Evolutionary conservation across 257 asterid species (phyloP).

Genomic region (Solanum medicagineum): DNA sequence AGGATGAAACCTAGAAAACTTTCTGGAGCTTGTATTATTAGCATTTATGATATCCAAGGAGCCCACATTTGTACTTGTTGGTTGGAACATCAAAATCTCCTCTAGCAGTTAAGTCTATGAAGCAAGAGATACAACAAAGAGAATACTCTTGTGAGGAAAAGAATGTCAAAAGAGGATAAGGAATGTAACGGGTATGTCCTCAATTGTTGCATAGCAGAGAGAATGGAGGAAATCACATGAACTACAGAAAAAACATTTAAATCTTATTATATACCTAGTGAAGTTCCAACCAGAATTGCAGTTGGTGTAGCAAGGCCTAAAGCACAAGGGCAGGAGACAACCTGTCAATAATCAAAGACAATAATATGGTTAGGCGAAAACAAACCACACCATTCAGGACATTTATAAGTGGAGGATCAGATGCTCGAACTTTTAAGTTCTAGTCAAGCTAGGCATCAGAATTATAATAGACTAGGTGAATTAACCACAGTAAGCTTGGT

Average conservation of each 20-base stretch:
- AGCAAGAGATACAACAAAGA: not conserved
- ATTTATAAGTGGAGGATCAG: not conserved
- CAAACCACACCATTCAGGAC: not conserved
- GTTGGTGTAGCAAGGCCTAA: conserved; percentile 99
- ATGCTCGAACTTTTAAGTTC: not conserved
- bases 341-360: conserved; percentile 33
- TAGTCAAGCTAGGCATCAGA: not conserved
- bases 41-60: not conserved
- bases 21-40: not conserved
- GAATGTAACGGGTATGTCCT: not conserved
- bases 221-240: not conserved
- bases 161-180: not conserved
- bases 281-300: conserved; percentile 95
- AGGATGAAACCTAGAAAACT: not conserved
- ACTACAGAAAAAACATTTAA: not conserved
- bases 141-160: not conserved
- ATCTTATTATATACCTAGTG: conserved; percentile 54
- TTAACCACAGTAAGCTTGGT: not conserved
- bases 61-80: not conserved
- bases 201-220: not conserved
- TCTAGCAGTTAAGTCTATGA: not conserved
- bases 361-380: not conserved
- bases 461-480: not conserved
- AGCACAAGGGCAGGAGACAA: conserved; percentile 98
- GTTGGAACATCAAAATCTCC: not conserved